Percentiles rank a stretch among this genome's conserved stretches.
phyloP scores from a whole-genome alignment of 2,329 filamentous ascomycete species.

The Mycogone perniciosa region DNA sequence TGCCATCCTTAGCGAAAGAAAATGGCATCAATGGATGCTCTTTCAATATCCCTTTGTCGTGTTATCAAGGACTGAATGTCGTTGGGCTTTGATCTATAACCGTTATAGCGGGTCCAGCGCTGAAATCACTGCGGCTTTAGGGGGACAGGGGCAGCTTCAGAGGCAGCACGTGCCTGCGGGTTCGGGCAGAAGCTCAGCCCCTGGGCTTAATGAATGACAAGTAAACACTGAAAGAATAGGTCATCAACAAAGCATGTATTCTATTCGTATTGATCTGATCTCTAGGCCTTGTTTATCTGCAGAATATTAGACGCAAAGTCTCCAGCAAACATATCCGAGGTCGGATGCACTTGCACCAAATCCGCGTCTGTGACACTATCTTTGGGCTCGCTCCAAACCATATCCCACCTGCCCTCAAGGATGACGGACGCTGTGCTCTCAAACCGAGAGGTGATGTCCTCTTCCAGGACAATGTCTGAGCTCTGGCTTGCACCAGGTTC shows the following conservation, averaged over 20 bases:
- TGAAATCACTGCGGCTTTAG: no score
- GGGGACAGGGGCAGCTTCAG: no score
- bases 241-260: not conserved
- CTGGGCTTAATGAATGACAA: not conserved
- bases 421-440: constrained; percentile 25
- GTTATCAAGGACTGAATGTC: no score
- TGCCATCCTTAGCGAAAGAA: no score
- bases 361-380: constrained; percentile 16
- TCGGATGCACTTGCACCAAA: constrained; percentile 15
- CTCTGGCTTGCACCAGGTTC: constrained; percentile 29
- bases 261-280: not conserved
- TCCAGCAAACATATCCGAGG: constrained; percentile 18
- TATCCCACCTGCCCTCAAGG: constrained; percentile 33
- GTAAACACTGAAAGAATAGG: no score
- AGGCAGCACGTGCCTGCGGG: no score
- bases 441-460: constrained; percentile 27
- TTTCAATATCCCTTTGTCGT: no score
- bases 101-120: no score
- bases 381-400: constrained; percentile 24
- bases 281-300: not conserved
- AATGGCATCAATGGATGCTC: no score
- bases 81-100: no score
- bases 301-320: constrained; percentile 16
- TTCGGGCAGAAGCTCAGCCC: no score
- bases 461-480: constrained; percentile 32